These are phyloP conservation scores for Annulohypoxylon bovei DNA, from an alignment of 495 filamentous ascomycete genomes.

Conservation along the genomic window DNA sequence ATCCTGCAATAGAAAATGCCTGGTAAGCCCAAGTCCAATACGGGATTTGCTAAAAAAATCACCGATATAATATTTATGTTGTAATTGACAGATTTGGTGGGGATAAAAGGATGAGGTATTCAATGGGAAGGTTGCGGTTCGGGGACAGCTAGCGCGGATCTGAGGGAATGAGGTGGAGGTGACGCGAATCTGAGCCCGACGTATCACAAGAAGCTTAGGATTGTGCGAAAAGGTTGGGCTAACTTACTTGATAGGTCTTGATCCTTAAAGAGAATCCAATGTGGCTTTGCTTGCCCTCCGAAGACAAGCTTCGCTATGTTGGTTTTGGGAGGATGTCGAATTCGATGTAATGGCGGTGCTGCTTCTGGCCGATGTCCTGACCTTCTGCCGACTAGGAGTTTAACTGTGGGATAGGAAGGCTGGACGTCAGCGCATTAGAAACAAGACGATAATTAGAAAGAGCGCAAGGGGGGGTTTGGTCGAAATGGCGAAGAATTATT, in stretches of 20 bases:
- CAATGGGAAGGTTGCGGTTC: slow-evolving; percentile 38
- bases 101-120: slow-evolving; percentile 21
- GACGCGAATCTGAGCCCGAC: slow-evolving; percentile 40
- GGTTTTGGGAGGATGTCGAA: slow-evolving; percentile 7
- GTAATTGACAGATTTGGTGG: slow-evolving; percentile 35
- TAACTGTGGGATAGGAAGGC: slow-evolving; percentile 48
- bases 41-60: slow-evolving; percentile 16
- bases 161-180: slow-evolving; percentile 43
- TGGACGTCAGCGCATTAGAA: slow-evolving; percentile 46
- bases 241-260: slow-evolving; percentile 37
- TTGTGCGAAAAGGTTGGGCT: slow-evolving; percentile 19
- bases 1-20: slow-evolving; percentile 65
- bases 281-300: slow-evolving; percentile 33
- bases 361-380: slow-evolving; percentile 49
- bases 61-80: slow-evolving; percentile 8
- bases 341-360: slow-evolving; percentile 32
- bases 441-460: slow-evolving; percentile 44
- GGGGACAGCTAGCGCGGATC: slow-evolving; percentile 39
- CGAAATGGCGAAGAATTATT: slow-evolving; percentile 41
- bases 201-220: slow-evolving; percentile 38
- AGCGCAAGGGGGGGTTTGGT: slow-evolving; percentile 38
- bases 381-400: slow-evolving; percentile 53
- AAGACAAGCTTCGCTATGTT: slow-evolving; percentile 36
- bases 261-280: slow-evolving; percentile 23
- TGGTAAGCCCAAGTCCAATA: slow-evolving; percentile 34